phyloP scores from a whole-genome alignment of 2,329 filamentous ascomycete species.

The Phyllosticta ampelicida region DNA sequence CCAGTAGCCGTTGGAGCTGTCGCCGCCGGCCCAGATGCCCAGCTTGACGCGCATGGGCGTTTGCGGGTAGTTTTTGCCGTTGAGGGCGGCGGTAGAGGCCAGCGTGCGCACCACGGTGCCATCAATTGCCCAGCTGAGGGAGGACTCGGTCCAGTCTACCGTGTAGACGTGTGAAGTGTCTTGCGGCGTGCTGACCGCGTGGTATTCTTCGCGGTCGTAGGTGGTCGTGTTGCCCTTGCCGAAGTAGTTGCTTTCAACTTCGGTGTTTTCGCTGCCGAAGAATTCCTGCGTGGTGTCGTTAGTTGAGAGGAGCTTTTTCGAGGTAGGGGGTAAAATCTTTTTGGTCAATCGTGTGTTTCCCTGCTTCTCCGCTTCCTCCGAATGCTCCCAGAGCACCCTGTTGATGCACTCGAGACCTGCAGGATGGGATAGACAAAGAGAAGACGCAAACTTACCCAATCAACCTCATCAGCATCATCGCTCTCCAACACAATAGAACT shows the following conservation, averaged over 20 bases:
- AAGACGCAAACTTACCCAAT: conserved; percentile 10
- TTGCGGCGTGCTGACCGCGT: conserved; percentile 45
- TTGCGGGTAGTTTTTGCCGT: conserved; percentile 58
- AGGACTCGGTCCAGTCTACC: conserved; percentile 58
- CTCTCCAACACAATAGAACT: conserved; percentile 11
- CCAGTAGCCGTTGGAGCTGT: conserved; percentile 30
- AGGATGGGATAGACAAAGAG: too few relatives aligned
- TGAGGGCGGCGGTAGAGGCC: conserved; percentile 43
- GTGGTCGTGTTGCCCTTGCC: conserved; percentile 59
- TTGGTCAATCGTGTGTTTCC: too few relatives aligned
- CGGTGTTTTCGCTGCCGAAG: conserved; percentile 47
- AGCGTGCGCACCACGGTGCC: conserved; percentile 53
- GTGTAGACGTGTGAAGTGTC: conserved; percentile 56
- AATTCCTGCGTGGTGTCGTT: conserved; percentile 22
- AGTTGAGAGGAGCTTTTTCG: not conserved
- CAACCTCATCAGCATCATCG: conserved; percentile 13
- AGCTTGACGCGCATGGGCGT: conserved; percentile 55
- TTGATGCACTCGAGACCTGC: too few relatives aligned
- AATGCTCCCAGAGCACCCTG: not conserved
- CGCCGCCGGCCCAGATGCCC: conserved; percentile 40
- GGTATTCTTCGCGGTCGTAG: conserved; percentile 58
- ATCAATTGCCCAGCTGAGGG: conserved; percentile 61
- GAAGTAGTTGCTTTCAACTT: conserved; percentile 61
- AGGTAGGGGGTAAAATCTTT: not conserved
- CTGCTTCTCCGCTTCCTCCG: too few relatives aligned